These are phyloP conservation scores for Eucommia ulmoides DNA, from an alignment of 257 asterid genomes.

Conservation along the genomic window DNA sequence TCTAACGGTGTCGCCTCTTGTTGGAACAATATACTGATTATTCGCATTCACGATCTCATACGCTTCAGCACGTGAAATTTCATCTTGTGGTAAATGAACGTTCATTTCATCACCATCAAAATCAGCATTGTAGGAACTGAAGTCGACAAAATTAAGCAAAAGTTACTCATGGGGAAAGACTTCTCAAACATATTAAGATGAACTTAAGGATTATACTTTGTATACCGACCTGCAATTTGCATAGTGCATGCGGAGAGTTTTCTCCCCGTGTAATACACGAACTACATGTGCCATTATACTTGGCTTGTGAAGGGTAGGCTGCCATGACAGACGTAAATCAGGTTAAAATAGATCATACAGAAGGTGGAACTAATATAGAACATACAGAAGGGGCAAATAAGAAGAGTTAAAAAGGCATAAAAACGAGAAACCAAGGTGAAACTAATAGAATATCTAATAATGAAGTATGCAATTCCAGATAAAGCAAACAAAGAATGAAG, in stretches of 20 bases:
- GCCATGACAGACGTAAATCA: conserved; percentile 25
- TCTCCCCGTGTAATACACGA: conserved; percentile 93
- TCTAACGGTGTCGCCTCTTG: conserved; percentile 95
- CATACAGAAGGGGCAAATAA: too few relatives aligned
- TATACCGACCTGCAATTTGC: conserved; percentile 94
- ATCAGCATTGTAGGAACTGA: conserved; percentile 96
- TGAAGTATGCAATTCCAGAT: background rate
- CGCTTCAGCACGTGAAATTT: conserved; percentile 99
- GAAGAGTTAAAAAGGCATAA: background rate
- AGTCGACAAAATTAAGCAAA: conserved; percentile 19
- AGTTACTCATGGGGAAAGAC: conserved; percentile 16
- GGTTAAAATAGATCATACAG: too few relatives aligned
- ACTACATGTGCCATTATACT: conserved; percentile 99
- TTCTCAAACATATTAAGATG: conserved; percentile 7
- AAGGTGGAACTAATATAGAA: too few relatives aligned
- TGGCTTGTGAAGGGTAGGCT: conserved; percentile 99
- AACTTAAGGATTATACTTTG: conserved; percentile 1
- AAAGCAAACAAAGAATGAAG: background rate
- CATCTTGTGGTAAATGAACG: conserved; percentile 99
- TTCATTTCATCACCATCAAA: conserved; percentile 99
- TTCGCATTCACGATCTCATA: conserved; percentile 93
- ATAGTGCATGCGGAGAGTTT: conserved; percentile 97
- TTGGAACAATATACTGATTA: conserved; percentile 94
- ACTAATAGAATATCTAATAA: background rate
- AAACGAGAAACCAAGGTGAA: background rate